Evolutionary conservation across 2,329 filamentous ascomycete genomes (phyloP), one percentile per base, ranked within the genome.

Genomic region (Epichloe uncinata): DNA sequence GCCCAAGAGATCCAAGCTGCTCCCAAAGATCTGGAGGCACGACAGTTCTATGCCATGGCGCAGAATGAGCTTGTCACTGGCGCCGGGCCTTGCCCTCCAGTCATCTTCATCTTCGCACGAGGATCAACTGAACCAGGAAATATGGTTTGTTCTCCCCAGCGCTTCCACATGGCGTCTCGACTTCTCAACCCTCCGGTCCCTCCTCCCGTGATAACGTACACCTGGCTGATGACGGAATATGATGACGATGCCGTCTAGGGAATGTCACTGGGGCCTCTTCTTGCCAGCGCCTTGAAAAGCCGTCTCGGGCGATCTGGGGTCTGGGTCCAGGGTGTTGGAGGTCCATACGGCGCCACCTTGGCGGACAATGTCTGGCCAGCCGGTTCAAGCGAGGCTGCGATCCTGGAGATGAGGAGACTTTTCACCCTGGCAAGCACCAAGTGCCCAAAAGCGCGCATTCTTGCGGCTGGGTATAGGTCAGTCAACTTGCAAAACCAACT

Each of bases 241-340:
- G 26, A 30, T 30, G 30, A 30, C 2, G 30, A 9, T 8, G 4
- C 4, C 15, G n/a, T 18, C n/a, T 16, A 45, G 43, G 43, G 43
- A 8, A 5, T 15, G 12, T 20, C 54, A 38, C 1, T 47, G 5
- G 66, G 66, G 3, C 63, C 64, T 13, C 48, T 38, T 2, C 52
- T 66, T 11, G 64, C 59, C 5, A 52, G 53, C 12, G 61, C 53
- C 37, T 58, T 70, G 0, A 59, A 63, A 42, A 46, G 47, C 20
- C 49, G 51, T 30, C 64, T 62, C 34, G 59, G 61, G 44, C 41
- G 7, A 15, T 49, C 43, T 8, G 51, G 58, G 16, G 53, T 70
- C 51, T 69, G 66, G 66, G 64, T 72, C 20, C 71, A 74, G 54
- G 72, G 72, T 13, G 68, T 74, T 13, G 66, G 66, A 5, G 61